Base-by-base conservation (phyloP, 1,284 basidiomycete genomes). In the Rhodotorula glutinis region DNA sequence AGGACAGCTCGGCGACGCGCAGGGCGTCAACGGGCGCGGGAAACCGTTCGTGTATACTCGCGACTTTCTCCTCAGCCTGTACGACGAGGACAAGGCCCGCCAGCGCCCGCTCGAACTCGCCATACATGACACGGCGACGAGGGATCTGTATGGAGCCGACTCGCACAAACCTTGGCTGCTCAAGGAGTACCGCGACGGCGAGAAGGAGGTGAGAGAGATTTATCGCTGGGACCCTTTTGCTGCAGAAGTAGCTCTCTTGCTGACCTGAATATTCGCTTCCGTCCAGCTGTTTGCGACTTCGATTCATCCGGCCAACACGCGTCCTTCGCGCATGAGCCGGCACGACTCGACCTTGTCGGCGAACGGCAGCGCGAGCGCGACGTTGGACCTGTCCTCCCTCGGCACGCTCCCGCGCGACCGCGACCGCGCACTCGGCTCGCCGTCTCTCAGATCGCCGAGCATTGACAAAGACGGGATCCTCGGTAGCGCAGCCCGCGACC, bases 41-140 rank as follows among this genome's bases (percentile, higher is more conserved):
- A 64, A 68, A 47, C 72, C 72, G 23, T 73, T 73, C 61, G 69
- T 71, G 25, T 73, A 73, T 57, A 65, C 72, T 62, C 53, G 72
- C 49, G 72, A 73, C 38, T 69, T 73, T 49, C 56, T 73, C 43
- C 60, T 73, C 25, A 65, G 66, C 55, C 59, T 73, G 4, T 73
- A 73, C 60, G 72, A 73, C 65, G 64, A 70, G 52, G 69, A 73
- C 33, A 73, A 73, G 67, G 72, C 72, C 2, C 60, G 43, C 54
- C 60, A 64, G 56, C 53, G 69, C 3, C 72, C 72, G 11, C 53
- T 73, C 57, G 72, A 73, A 51, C 57, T 73, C 47, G 69, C 69
- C 14, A 27, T 51, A 2, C 66, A 73, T 53, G 72, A 71, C 13
- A 47, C 63, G 13, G 72, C 72, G 21, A 71, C 69, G 30, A 46